Evolutionary conservation across 352 stramenopile genomes (phyloP).

Genomic region (Phytophthora sansomeana): DNA sequence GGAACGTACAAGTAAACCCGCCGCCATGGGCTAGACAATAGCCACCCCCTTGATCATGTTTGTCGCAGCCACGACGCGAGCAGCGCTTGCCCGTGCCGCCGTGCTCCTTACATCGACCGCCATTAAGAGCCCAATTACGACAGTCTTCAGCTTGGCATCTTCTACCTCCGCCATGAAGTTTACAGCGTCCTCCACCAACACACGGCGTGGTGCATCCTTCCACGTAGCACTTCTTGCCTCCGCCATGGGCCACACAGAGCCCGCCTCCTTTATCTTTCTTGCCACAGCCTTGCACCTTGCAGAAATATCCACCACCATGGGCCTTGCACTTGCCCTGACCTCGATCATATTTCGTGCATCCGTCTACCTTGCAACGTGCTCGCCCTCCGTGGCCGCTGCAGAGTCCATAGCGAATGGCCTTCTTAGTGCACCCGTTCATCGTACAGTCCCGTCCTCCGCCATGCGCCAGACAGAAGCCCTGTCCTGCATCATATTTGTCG

Average conservation of each 20-base stretch:
- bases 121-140: slow-evolving; percentile 70
- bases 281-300: slow-evolving; percentile 71
- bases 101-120: slow-evolving; percentile 80
- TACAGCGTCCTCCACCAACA: slow-evolving; percentile 77
- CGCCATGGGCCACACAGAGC: slow-evolving; percentile 78
- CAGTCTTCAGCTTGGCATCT: slow-evolving; percentile 61
- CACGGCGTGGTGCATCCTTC: slow-evolving; percentile 72
- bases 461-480: slow-evolving; percentile 73
- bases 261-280: slow-evolving; percentile 90
- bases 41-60: slow-evolving; percentile 82
- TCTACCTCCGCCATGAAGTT: slow-evolving; percentile 68
- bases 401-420: slow-evolving; percentile 78
- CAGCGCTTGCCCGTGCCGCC: slow-evolving; percentile 77
- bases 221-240: slow-evolving; percentile 85
- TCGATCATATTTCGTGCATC: slow-evolving; percentile 80
- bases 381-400: slow-evolving; percentile 80
- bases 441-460: slow-evolving; percentile 73
- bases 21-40: slow-evolving; percentile 80
- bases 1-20: slow-evolving; percentile 70
- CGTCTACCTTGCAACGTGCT: slow-evolving; percentile 76
- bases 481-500: slow-evolving; percentile 75
- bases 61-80: slow-evolving; percentile 68
- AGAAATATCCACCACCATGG: slow-evolving; percentile 85
- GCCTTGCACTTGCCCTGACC: slow-evolving; percentile 84
- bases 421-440: slow-evolving; percentile 71